Evolutionary conservation across 768 basidiomycete species (phyloP).

Genomic region (Agaricus sinodeliciosus): DNA sequence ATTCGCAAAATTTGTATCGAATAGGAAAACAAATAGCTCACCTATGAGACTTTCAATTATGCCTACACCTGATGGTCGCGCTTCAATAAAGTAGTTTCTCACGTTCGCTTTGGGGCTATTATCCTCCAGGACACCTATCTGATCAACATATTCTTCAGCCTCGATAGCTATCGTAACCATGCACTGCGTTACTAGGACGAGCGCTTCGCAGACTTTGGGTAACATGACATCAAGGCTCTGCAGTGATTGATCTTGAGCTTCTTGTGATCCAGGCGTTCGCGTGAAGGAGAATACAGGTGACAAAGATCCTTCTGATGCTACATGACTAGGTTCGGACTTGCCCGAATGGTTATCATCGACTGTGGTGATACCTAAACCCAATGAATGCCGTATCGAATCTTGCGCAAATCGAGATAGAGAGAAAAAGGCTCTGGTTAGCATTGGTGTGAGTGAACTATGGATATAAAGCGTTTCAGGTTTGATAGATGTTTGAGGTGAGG

Average conservation of each 20-base stretch:
- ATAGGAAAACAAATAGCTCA: conserved; percentile 20
- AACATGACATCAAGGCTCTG: conserved; percentile 53
- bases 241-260: conserved; percentile 4
- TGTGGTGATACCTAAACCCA: conserved; percentile 22
- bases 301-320: conserved; percentile 1
- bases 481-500: conserved; percentile 22
- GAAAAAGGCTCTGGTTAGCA: conserved; percentile 59
- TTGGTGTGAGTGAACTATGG: conserved; percentile 41
- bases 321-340: not conserved
- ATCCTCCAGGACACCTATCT: conserved; percentile 14
- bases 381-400: conserved; percentile 40
- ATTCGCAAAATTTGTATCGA: not conserved
- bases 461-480: conserved; percentile 26
- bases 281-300: conserved; percentile 5
- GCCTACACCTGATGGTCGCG: conserved; percentile 34
- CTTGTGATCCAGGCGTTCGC: not conserved
- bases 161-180: conserved; percentile 58
- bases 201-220: conserved; percentile 73
- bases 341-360: conserved; percentile 8
- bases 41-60: conserved; percentile 56
- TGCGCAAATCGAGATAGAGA: conserved; percentile 54
- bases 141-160: conserved; percentile 30
- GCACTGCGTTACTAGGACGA: conserved; percentile 75
- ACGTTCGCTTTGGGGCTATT: conserved; percentile 19
- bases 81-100: conserved; percentile 38